phyloP scores from a whole-genome alignment of 306 rosid species.

The Notholithocarpus densiflorus region DNA sequence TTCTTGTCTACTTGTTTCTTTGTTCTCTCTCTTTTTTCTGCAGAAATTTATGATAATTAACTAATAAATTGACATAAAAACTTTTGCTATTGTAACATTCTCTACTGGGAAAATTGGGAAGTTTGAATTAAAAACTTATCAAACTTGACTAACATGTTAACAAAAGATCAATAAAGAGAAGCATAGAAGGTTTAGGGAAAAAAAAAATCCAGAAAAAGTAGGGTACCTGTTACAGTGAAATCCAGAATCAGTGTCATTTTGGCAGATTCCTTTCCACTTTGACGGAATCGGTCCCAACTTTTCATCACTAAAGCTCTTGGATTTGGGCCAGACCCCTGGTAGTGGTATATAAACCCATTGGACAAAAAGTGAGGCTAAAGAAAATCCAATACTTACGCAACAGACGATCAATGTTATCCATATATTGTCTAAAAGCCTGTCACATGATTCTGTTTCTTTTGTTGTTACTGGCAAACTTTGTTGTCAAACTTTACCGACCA shows the following conservation, averaged over 20 bases:
- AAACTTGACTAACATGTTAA: too few species aligned
- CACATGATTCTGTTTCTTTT: background rate
- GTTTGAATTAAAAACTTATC: too few species aligned
- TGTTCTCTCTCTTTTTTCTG: too few species aligned
- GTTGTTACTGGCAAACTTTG: background rate
- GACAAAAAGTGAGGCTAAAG: slow-evolving; percentile 23
- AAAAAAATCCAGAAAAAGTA: background rate
- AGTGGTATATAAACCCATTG: background rate
- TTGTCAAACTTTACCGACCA: background rate
- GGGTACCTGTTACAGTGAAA: slow-evolving; percentile 77
- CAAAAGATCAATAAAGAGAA: background rate
- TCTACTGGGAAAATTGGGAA: too few species aligned
- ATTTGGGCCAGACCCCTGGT: slow-evolving; percentile 81
- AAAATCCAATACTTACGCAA: slow-evolving; percentile 3
- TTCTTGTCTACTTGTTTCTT: too few species aligned
- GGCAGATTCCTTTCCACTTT: slow-evolving; percentile 82
- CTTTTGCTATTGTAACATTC: too few species aligned
- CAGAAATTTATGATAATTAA: too few species aligned
- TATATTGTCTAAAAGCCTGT: slow-evolving; percentile 2
- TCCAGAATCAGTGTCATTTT: slow-evolving; percentile 35
- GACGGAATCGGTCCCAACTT: slow-evolving; percentile 79
- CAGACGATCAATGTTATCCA: background rate
- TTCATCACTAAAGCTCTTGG: slow-evolving; percentile 65
- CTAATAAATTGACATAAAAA: too few species aligned
- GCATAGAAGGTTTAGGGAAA: background rate